Conservation (phyloP, 768 basidiomycete genomes). For the Rossbeevera mucosa region DNA sequence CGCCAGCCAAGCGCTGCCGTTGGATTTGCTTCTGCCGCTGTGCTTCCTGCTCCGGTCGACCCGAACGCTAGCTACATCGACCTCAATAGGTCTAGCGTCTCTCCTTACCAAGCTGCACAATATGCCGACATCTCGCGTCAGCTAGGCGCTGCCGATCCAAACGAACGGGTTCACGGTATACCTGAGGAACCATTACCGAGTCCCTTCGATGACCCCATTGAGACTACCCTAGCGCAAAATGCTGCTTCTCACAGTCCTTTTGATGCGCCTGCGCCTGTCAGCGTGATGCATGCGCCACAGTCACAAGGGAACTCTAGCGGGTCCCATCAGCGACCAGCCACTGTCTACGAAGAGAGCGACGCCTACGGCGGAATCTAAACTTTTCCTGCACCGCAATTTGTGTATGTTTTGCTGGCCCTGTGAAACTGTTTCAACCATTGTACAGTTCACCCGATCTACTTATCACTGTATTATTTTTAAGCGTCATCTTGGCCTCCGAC, state of each 20-base stretch:
- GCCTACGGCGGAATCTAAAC: constrained; percentile 65
- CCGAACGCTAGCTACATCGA: constrained; percentile 52
- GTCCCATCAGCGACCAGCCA: constrained; percentile 39
- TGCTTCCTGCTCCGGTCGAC: constrained; percentile 15
- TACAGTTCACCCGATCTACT: constrained; percentile 17
- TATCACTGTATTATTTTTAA: constrained; percentile 24
- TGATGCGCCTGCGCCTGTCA: constrained; percentile 4
- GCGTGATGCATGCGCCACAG: constrained; percentile 11
- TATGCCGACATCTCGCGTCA: constrained; percentile 65
- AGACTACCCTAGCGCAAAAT: constrained; percentile 12
- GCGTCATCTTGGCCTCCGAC: not conserved
- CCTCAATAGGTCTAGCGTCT: constrained; percentile 61
- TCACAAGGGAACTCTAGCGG: constrained; percentile 6
- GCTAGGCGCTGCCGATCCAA: constrained; percentile 36
- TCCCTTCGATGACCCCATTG: constrained; percentile 25
- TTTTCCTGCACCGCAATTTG: not conserved
- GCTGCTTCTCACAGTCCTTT: constrained; percentile 32
- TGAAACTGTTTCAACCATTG: constrained; percentile 13
- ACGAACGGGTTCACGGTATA: constrained; percentile 18
- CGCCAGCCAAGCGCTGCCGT: constrained; percentile 15
- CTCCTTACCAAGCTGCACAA: constrained; percentile 72
- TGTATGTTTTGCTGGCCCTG: constrained; percentile 10
- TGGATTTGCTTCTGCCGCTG: constrained; percentile 8
- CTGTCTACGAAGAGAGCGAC: constrained; percentile 58
- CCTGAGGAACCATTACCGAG: constrained; percentile 24